phyloP scores from a whole-genome alignment of 345 rosid genomes.

The Arabis hirsuta region DNA sequence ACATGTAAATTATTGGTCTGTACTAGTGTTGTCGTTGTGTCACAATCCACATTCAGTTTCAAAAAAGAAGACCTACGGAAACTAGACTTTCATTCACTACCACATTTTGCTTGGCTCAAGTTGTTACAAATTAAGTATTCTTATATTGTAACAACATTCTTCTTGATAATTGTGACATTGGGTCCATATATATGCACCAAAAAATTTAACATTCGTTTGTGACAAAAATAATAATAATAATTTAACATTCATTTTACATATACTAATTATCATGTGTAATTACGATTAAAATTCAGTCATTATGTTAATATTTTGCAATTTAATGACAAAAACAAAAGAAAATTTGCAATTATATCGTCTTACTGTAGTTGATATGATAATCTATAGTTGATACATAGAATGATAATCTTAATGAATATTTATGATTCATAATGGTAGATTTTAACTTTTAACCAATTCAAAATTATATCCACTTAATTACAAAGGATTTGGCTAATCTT shows the following conservation, averaged over 20 bases:
- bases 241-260: neutral
- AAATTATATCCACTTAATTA: neutral
- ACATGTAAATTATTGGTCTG: too few relatives aligned
- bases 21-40: too few relatives aligned
- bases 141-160: slow-evolving; percentile 1
- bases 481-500: neutral
- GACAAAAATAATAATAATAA: neutral
- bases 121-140: slow-evolving; percentile 34
- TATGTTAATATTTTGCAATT: neutral
- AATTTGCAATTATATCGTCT: neutral
- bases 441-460: neutral
- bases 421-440: neutral
- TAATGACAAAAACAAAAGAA: neutral
- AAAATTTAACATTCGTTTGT: neutral
- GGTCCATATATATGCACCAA: slow-evolving; percentile 15
- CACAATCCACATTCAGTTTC: too few relatives aligned
- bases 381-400: neutral
- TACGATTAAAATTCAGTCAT: neutral
- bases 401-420: neutral
- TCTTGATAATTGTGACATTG: slow-evolving; percentile 10
- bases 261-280: neutral
- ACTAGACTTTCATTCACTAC: neutral
- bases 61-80: neutral
- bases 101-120: slow-evolving; percentile 25
- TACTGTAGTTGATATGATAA: neutral